These are phyloP conservation scores for Leptographium galeiforme DNA, from an alignment of 2,329 filamentous ascomycete species.

Conservation along the genomic window DNA sequence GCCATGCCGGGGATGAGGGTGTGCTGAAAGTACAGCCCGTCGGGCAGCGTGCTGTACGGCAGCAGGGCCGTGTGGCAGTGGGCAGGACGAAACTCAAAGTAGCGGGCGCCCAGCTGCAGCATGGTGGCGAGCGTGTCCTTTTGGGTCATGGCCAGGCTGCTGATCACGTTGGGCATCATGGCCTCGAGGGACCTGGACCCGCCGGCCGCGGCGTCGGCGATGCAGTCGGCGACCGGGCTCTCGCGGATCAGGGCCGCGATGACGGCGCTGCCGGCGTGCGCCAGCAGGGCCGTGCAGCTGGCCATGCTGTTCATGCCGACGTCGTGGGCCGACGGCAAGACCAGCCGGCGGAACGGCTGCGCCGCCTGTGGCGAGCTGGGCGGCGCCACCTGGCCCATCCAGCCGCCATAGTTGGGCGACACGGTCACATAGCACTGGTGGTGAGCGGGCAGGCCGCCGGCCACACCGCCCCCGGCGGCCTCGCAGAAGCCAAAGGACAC, in stretches of 20 bases:
- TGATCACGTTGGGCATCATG: slow-evolving; percentile 28
- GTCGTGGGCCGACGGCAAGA: slow-evolving; percentile 33
- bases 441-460: slow-evolving; percentile 25
- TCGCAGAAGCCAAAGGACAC: slow-evolving; percentile 35
- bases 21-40: slow-evolving; percentile 36
- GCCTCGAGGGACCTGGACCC: slow-evolving; percentile 16
- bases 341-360: slow-evolving; percentile 27
- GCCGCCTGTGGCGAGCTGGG: slow-evolving; percentile 22
- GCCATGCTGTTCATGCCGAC: slow-evolving; percentile 39
- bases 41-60: slow-evolving; percentile 21
- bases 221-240: slow-evolving; percentile 12
- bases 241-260: slow-evolving; percentile 15
- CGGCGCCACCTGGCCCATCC: slow-evolving; percentile 29
- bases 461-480: slow-evolving; percentile 29
- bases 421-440: slow-evolving; percentile 33
- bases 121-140: slow-evolving; percentile 32
- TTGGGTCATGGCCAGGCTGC: slow-evolving; percentile 34
- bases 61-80: slow-evolving; percentile 29
- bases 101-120: slow-evolving; percentile 31
- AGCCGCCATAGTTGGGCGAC: slow-evolving; percentile 25
- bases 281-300: slow-evolving; percentile 24
- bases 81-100: slow-evolving; percentile 39
- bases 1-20: slow-evolving; percentile 35
- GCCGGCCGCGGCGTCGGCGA: slow-evolving; percentile 16
- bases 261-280: slow-evolving; percentile 20